Percentiles rank a stretch among this genome's conserved stretches.
These are phyloP conservation scores for Aspergillus cristatus DNA, from an alignment of 495 filamentous ascomycete genomes.

Conservation along the genomic window DNA sequence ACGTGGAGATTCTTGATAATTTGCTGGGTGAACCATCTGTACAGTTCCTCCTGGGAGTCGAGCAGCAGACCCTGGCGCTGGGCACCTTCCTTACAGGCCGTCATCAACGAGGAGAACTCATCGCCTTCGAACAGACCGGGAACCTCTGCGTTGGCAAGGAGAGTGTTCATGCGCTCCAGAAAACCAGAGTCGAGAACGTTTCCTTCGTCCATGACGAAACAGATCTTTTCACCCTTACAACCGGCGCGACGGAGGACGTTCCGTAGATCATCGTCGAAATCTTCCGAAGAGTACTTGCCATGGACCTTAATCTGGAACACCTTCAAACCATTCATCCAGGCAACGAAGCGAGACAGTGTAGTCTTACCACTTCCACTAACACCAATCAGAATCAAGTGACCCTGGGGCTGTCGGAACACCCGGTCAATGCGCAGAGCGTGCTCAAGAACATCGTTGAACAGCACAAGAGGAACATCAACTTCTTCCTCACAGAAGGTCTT, in stretches of 20 bases:
- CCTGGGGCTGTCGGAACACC: conserved; percentile 96
- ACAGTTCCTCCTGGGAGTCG: conserved; percentile 95
- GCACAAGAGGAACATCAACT: conserved; percentile 91
- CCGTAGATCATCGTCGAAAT: conserved; percentile 95
- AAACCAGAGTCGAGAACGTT: conserved; percentile 98
- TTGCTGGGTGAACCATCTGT: conserved; percentile 99
- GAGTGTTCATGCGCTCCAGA: conserved; percentile 96
- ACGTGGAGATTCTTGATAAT: conserved; percentile 98
- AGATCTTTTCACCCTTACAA: conserved; percentile 98
- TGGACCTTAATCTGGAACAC: conserved; percentile 99
- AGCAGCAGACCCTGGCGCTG: conserved; percentile 91
- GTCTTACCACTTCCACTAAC: conserved; percentile 98
- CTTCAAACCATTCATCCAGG: conserved; percentile 99
- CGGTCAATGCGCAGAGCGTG: conserved; percentile 97
- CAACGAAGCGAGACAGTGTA: conserved; percentile 92
- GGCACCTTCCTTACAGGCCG: conserved; percentile 94
- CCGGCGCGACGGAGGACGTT: conserved; percentile 89
- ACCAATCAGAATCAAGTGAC: conserved; percentile 95
- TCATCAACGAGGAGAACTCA: conserved; percentile 93
- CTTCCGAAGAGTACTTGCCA: conserved; percentile 94
- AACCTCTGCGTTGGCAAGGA: conserved; percentile 96
- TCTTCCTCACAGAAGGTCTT: conserved; percentile 99
- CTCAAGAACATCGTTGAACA: conserved; percentile 97
- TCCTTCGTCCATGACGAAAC: conserved; percentile 99
- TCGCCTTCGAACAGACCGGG: conserved; percentile 97